A percentile compares a stretch with the other conserved stretches of the same genome.
Evolutionary conservation across 192 early-diverging fungal species (phyloP).

Genomic region (Geosiphon pyriformis): DNA sequence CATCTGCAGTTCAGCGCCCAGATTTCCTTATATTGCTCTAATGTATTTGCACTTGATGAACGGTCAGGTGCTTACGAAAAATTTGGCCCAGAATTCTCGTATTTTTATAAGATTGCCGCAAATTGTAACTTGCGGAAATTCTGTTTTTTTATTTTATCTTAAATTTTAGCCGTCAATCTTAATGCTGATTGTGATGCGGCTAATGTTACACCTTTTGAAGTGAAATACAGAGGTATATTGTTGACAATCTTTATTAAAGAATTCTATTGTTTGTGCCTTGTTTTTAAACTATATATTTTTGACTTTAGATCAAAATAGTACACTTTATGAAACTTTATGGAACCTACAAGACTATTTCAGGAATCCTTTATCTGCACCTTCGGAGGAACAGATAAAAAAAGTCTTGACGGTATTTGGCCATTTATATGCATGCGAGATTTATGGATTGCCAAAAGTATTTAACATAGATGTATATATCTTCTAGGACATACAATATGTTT

Average conservation of each 20-base stretch:
- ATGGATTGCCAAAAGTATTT: neutral
- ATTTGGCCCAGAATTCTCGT: neutral
- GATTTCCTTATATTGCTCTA: neutral
- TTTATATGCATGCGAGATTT: neutral
- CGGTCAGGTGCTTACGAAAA: too few relatives aligned
- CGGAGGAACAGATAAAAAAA: neutral
- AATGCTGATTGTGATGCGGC: neutral
- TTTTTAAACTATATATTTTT: too few relatives aligned
- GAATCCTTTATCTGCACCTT: neutral
- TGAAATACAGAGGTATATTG: neutral
- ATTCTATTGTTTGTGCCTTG: too few relatives aligned
- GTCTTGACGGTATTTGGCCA: neutral
- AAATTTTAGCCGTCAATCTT: neutral
- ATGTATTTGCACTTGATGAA: neutral
- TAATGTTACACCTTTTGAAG: neutral
- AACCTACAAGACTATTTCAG: neutral
- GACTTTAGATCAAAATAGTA: neutral
- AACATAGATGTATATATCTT: neutral
- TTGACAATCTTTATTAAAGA: too few relatives aligned
- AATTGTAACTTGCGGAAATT: neutral
- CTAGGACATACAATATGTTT: neutral
- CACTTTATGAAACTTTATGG: neutral
- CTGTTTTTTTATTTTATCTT: neutral
- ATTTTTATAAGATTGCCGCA: neutral
- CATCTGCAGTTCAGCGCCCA: neutral